These are phyloP conservation scores for Yamadazyma dendronema DNA, from an alignment of 1,139 yeast species.

Conservation along the genomic window DNA sequence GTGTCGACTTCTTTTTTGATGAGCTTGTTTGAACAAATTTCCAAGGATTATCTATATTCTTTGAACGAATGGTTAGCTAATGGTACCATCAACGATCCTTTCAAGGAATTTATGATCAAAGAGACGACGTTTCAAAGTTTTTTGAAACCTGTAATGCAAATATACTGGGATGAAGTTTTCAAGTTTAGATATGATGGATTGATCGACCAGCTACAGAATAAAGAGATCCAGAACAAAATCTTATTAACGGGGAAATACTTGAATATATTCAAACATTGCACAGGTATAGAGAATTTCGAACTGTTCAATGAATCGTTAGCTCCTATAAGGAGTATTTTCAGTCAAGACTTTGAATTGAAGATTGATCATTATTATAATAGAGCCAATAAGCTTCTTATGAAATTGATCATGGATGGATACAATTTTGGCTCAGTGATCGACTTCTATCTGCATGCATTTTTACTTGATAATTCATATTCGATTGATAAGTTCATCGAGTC, in stretches of 20 bases:
- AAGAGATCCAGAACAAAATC: slow-evolving; percentile 61
- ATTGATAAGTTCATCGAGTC: slow-evolving; percentile 46
- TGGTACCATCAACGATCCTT: slow-evolving; percentile 78
- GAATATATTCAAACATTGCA: slow-evolving; percentile 65
- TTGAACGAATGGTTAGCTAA: slow-evolving; percentile 73
- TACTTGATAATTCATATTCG: slow-evolving; percentile 45
- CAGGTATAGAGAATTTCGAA: slow-evolving; percentile 39
- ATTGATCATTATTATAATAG: slow-evolving; percentile 63
- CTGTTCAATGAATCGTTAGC: slow-evolving; percentile 25
- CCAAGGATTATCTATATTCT: slow-evolving; percentile 65
- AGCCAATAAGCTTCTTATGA: slow-evolving; percentile 65
- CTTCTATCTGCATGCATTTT: slow-evolving; percentile 52
- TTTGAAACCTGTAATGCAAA: slow-evolving; percentile 58
- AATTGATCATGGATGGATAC: slow-evolving; percentile 61
- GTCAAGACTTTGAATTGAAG: slow-evolving; percentile 55
- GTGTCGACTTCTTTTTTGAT: slow-evolving; percentile 52
- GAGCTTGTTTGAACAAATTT: slow-evolving; percentile 54
- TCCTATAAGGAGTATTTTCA: slow-evolving; percentile 46
- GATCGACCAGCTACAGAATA: slow-evolving; percentile 59
- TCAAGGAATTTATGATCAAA: slow-evolving; percentile 77
- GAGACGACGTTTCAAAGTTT: slow-evolving; percentile 30
- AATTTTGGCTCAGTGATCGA: slow-evolving; percentile 47
- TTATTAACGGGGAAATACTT: slow-evolving; percentile 83
- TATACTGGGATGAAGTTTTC: slow-evolving; percentile 85
- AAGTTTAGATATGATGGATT: slow-evolving; percentile 74